A percentile compares a stretch with the other conserved stretches of the same genome.
Evolutionary conservation across 495 filamentous ascomycete species (phyloP).

Genomic region (Apodospora peruviana): DNA sequence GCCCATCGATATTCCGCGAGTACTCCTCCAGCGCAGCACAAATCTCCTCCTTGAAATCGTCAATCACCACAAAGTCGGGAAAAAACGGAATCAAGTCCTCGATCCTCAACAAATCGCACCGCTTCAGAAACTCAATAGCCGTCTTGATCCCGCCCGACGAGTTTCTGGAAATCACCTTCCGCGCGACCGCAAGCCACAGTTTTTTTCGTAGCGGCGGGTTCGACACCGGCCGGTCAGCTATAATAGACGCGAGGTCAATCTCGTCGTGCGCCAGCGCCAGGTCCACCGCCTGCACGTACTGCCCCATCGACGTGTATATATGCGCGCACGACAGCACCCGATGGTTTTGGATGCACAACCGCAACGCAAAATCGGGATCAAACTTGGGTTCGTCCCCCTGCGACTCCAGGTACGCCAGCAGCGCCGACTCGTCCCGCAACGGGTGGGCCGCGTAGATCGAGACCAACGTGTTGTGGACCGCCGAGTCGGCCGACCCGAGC

Average conservation of each 20-base stretch:
- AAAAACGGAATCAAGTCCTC: slow-evolving; percentile 98
- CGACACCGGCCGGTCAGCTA: slow-evolving; percentile 80
- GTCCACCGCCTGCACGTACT: slow-evolving; percentile 87
- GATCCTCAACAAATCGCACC: slow-evolving; percentile 86
- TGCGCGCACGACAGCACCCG: slow-evolving; percentile 90
- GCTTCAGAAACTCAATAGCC: slow-evolving; percentile 88
- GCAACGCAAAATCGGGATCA: slow-evolving; percentile 95
- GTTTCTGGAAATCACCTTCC: slow-evolving; percentile 82
- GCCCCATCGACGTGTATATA: slow-evolving; percentile 92
- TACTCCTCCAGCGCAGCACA: slow-evolving; percentile 91
- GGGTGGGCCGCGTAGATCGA: slow-evolving; percentile 89
- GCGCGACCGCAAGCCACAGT: slow-evolving; percentile 89
- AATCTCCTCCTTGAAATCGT: slow-evolving; percentile 98
- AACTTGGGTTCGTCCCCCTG: slow-evolving; percentile 66
- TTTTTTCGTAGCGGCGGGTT: slow-evolving; percentile 83
- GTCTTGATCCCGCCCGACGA: slow-evolving; percentile 74
- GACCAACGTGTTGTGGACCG: slow-evolving; percentile 96
- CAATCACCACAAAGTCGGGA: slow-evolving; percentile 97
- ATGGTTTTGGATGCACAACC: slow-evolving; percentile 88
- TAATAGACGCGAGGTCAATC: slow-evolving; percentile 79
- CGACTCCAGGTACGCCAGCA: slow-evolving; percentile 81
- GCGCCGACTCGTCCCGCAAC: slow-evolving; percentile 72
- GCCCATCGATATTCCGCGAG: slow-evolving; percentile 74
- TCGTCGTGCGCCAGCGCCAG: slow-evolving; percentile 83
- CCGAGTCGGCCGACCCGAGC: slow-evolving; percentile 72